Base-by-base conservation (phyloP, 176 grass and related monocot species). In the Pontederia paniculata region DNA sequence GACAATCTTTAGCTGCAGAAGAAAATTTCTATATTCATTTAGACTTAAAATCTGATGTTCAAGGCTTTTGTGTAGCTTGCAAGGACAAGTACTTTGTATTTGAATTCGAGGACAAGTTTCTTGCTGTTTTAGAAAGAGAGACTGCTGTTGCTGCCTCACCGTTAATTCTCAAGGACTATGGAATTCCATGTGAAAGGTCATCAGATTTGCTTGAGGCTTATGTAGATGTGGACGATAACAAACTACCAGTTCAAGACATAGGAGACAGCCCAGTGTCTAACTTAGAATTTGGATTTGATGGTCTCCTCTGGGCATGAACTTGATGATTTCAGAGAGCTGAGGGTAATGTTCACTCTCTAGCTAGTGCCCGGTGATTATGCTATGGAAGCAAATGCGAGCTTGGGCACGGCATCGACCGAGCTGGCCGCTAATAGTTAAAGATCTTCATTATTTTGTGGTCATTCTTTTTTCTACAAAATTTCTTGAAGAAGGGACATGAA, bases 71-170 rank as follows among this genome's bases (percentile, higher is more conserved):
- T 77, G 72, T 43, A 97, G 93, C 83, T 52, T 97, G 86, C 68
- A 74, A 79, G 62, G 93, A 97, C 20, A 97, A 90, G 49, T 97
- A 90, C 68, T 89, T 90, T 68, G 77, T 85, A 41, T 97, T 97
- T 8, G 93, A 97, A 65, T 97, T 97, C 25, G 93, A 97, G 74
- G 93, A 97, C 13, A 82, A 90, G 75, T 90, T 87, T 63, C 78
- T 97, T 4, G 83, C 79, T 67, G 93, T 97, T 76, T 77, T 97
- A 52, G 69, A 88, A 23, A 68, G 73, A 58, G 86, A 97, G 64
- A 79, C 79, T 61, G 79, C 80, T 0, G 13, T 37, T 11, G 68
- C 73, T 14, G 83, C 80, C 12, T 87, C 83, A 1, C 74, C 82
- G 58, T 60, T 69, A 55, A 84, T 97, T 52, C 74, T 90, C 19